Percentiles rank a stretch among this genome's conserved stretches.
phyloP scores from a whole-genome alignment of 768 basidiomycete genomes.

The Podaxis rugospora region DNA sequence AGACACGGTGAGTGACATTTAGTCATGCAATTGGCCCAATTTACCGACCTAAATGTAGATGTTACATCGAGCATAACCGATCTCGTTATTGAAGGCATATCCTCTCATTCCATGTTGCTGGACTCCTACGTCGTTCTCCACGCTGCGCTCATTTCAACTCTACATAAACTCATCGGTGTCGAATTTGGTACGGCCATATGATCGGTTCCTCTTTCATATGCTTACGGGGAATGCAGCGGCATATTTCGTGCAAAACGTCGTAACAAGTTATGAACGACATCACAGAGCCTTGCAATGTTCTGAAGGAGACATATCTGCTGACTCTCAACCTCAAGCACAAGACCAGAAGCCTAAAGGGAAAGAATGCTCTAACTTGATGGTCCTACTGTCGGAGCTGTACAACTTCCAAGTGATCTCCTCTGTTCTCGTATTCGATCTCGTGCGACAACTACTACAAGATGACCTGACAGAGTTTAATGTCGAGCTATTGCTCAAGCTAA shows the following conservation, averaged over 20 bases:
- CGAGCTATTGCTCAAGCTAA: conserved; percentile 81
- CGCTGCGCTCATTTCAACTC: conserved; percentile 76
- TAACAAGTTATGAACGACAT: conserved; percentile 62
- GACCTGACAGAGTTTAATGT: conserved; percentile 75
- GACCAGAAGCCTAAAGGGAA: conserved; percentile 56
- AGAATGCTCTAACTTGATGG: conserved; percentile 83
- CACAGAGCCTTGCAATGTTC: conserved; percentile 30
- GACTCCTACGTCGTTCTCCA: conserved; percentile 90
- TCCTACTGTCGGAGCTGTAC: conserved; percentile 88
- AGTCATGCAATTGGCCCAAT: background rate
- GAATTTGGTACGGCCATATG: conserved; percentile 69
- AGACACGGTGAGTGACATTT: conserved; percentile 60
- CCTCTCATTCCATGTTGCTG: conserved; percentile 73
- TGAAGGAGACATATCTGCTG: conserved; percentile 4
- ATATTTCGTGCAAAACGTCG: conserved; percentile 71
- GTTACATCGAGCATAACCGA: conserved; percentile 76
- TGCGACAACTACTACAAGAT: conserved; percentile 64
- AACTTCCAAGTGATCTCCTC: conserved; percentile 94
- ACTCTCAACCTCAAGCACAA: conserved; percentile 12
- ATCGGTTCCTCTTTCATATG: background rate
- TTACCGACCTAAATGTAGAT: conserved; percentile 39
- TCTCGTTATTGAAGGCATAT: conserved; percentile 75
- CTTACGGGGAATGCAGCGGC: conserved; percentile 48
- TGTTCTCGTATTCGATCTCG: conserved; percentile 85
- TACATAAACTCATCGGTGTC: conserved; percentile 78